Base-by-base conservation (phyloP, 495 filamentous ascomycete genomes). In the Penicillium turbatum region DNA sequence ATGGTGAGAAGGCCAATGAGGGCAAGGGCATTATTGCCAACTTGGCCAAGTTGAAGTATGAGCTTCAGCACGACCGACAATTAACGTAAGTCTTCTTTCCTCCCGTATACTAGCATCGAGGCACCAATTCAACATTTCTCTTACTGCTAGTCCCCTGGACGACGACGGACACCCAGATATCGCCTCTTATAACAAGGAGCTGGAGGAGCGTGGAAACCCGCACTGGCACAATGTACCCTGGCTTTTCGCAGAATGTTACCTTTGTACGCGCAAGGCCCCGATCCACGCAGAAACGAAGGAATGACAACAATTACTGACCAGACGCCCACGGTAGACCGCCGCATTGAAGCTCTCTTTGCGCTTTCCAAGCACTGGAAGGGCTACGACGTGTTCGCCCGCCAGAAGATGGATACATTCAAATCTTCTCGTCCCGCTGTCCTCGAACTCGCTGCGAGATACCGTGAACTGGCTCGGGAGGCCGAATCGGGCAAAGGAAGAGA, bases 171-270 rank as follows among this genome's bases (percentile, higher is more conserved):
- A 79, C 39, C 70, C 82, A 12, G 93, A 95, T 65, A 83, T 96
- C 34, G 78, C 77, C n/a, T 73, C 75, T 10, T 97, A 97, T 70
- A 98, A 97, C 66, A 66, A 83, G 49, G 90, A 97, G 66, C 72
- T 97, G n/a, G 79, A 86, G 53, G 70, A 83, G 54, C 78, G 90
- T 13, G 89, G 87, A 38, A 79, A 77, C 49, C 84, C 87, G 0
- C 84, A 79, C 30, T 98, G 93, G 93, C 86, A 89, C 67, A 76
- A 86, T 48, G 83, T 84, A 6, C 73, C 90, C 2, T 98, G 93
- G 93, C 81, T 97, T 8, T 98, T 80, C 69, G 74, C 84, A 19
- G 93, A 98, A 74, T 97, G 93, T 75, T 98, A 97, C 64, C 79
- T 98, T 16, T 97, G 95, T 82, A 80, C 83, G 86, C 85, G 67